Conservation (phyloP, 2,329 filamentous ascomycete genomes). For the Neopestalotiopsis sp. region DNA sequence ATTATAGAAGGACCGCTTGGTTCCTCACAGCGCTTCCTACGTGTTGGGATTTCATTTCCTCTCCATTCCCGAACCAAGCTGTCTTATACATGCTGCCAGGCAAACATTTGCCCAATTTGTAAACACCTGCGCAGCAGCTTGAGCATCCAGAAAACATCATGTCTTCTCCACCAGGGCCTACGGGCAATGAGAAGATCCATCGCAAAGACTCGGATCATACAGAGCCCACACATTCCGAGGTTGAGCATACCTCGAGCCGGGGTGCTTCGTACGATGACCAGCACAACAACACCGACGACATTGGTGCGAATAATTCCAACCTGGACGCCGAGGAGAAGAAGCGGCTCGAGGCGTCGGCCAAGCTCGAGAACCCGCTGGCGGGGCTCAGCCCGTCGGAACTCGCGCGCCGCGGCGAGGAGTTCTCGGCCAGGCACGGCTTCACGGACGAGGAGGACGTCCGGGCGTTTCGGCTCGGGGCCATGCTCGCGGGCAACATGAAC, state of each 20-base stretch:
- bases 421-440: conserved; percentile 60
- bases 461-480: conserved; percentile 64
- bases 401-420: conserved; percentile 60
- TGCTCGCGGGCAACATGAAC: conserved; percentile 59
- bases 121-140: neutral
- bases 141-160: neutral
- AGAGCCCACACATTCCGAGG: conserved; percentile 32
- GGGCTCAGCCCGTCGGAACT: conserved; percentile 52
- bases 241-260: conserved; percentile 29
- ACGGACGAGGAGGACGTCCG: conserved; percentile 61
- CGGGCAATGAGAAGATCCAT: conserved; percentile 21
- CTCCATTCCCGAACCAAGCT: neutral
- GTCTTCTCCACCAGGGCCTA: neutral
- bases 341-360: conserved; percentile 42
- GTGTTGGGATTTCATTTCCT: neutral
- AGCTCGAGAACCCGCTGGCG: conserved; percentile 47
- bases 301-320: conserved; percentile 14
- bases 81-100: neutral
- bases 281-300: neutral
- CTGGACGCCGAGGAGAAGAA: conserved; percentile 33
- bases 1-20: conserved; percentile 4
- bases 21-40: neutral
- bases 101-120: neutral
- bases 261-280: conserved; percentile 16
- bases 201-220: conserved; percentile 33